A percentile compares a stretch with the other conserved stretches of the same genome.
Evolutionary conservation across 805 yeast genomes (phyloP).

Genomic region (Torulaspora microellipsoides): DNA sequence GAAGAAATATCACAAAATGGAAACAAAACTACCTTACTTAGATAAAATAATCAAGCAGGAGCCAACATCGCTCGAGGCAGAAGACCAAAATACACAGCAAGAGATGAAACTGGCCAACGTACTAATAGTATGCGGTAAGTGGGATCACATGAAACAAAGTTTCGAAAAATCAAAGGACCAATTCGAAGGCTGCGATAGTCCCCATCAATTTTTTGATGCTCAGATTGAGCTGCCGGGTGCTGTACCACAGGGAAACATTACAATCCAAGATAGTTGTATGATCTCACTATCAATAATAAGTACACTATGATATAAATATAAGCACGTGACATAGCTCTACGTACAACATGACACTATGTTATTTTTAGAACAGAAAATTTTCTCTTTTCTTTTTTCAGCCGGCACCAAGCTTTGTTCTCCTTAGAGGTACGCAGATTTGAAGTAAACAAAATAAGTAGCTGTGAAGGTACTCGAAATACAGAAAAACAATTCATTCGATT

Average conservation of each 20-base stretch:
- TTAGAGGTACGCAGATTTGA: too few relatives aligned
- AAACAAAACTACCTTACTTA: slow-evolving; percentile 23
- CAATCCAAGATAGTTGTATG: slow-evolving; percentile 68
- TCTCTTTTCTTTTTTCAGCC: too few relatives aligned
- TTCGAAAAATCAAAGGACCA: slow-evolving; percentile 48
- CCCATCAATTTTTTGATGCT: slow-evolving; percentile 68
- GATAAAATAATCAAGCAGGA: slow-evolving; percentile 24
- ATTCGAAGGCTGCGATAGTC: slow-evolving; percentile 50
- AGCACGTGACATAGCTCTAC: not conserved
- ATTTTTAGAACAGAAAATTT: too few relatives aligned
- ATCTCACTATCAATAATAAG: slow-evolving; percentile 45
- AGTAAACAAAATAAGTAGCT: too few relatives aligned
- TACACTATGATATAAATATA: slow-evolving; percentile 3
- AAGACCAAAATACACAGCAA: slow-evolving; percentile 15
- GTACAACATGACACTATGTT: too few relatives aligned
- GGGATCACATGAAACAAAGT: slow-evolving; percentile 50
- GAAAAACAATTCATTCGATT: too few relatives aligned
- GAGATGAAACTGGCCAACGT: slow-evolving; percentile 26
- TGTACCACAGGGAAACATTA: slow-evolving; percentile 35
- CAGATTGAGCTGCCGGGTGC: slow-evolving; percentile 49
- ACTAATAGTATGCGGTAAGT: slow-evolving; percentile 59
- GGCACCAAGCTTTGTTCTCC: too few relatives aligned
- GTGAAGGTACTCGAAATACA: too few relatives aligned
- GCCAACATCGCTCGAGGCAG: slow-evolving; percentile 19
- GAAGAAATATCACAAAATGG: slow-evolving; percentile 21